Evolutionary conservation across 2,329 filamentous ascomycete genomes (phyloP), one percentile per base, ranked within the genome.

Genomic region (Leptodontidium sp.): DNA sequence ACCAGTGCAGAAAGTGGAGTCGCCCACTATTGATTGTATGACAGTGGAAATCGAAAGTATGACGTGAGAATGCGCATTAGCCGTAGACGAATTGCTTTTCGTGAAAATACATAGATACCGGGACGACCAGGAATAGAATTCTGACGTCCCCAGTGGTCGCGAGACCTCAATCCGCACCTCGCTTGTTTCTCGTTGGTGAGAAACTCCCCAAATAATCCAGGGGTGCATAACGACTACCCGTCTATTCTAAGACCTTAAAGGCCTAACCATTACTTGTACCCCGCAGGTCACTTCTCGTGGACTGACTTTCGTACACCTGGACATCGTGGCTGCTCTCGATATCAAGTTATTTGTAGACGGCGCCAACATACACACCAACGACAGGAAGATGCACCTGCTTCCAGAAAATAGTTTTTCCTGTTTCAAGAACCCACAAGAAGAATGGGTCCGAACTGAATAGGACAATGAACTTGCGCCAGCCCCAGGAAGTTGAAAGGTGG

Each of bases 161-260:
- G 12, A 45, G 57, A 59, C 38, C 55, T 58, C 35, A 38, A 57
- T 40, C 35, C 57, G 15, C 57, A 45, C 57, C 35, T 59, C 35
- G 38, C 57, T 43, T 43, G 38, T 45, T 59, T 26, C 26, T n/a
- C 9, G 17, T 43, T 38, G 38, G 38, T 43, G 57, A 59, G 35
- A 59, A 40, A 49, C 24, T 32, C n/a, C 43, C 43, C 15, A 35
- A 14, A 32, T 7, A 12, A 29, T 45, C 58, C 26, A 49, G 24
- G 43, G 40, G 59, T 50, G 26, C 40, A 49, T 32, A 21, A 21
- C 9, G 21, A n/a, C 14, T 35, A 57, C 24, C 43, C 59, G 59
- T 62, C 59, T 62, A 50, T 62, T 62, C 59, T 62, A 35, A 62
- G 59, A 49, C 45, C 59, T 50, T 47, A 50, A 47, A 21, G 17